phyloP scores from a whole-genome alignment of 305 asterid genomes.

The Galium porrigens region DNA sequence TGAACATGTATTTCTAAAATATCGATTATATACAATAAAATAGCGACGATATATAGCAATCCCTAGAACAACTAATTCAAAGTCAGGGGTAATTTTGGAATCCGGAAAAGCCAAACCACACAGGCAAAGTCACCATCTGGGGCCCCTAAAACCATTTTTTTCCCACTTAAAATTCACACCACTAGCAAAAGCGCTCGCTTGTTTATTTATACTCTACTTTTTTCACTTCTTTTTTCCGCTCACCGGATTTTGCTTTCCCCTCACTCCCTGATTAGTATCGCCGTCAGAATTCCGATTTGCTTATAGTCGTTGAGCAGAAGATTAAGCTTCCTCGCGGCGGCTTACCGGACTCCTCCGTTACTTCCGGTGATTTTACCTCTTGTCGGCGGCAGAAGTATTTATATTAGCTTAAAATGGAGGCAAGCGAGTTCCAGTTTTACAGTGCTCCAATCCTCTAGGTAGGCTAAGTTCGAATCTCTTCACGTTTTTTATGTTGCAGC shows the following conservation, averaged over 20 bases:
- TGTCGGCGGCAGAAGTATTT: constrained; percentile 1
- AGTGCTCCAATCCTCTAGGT: constrained; percentile 17
- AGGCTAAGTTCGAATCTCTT: not conserved
- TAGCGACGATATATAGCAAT: too few relatives aligned
- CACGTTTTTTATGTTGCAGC: not conserved
- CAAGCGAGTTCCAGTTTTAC: constrained; percentile 38
- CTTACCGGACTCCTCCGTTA: not conserved
- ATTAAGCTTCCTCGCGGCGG: not conserved
- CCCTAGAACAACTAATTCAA: constrained; percentile 49
- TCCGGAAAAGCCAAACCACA: constrained; percentile 35
- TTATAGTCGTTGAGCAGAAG: not conserved
- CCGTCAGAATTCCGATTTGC: not conserved
- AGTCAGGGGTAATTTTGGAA: constrained; percentile 30
- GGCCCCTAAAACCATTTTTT: constrained; percentile 11
- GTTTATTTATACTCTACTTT: constrained; percentile 5
- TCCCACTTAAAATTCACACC: constrained; percentile 1
- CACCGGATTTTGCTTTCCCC: not conserved
- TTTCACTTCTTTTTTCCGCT: not conserved
- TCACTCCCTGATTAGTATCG: not conserved
- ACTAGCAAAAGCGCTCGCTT: not conserved
- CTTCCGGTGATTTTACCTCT: not conserved
- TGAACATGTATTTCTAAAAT: too few relatives aligned
- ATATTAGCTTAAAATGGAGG: constrained; percentile 35
- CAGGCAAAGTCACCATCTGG: constrained; percentile 24
- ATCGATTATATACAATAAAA: too few relatives aligned